A percentile compares a stretch with the other conserved stretches of the same genome.
These are phyloP conservation scores for Arthrinium puccinioides DNA, from an alignment of 2,329 filamentous ascomycete genomes.

Conservation along the genomic window DNA sequence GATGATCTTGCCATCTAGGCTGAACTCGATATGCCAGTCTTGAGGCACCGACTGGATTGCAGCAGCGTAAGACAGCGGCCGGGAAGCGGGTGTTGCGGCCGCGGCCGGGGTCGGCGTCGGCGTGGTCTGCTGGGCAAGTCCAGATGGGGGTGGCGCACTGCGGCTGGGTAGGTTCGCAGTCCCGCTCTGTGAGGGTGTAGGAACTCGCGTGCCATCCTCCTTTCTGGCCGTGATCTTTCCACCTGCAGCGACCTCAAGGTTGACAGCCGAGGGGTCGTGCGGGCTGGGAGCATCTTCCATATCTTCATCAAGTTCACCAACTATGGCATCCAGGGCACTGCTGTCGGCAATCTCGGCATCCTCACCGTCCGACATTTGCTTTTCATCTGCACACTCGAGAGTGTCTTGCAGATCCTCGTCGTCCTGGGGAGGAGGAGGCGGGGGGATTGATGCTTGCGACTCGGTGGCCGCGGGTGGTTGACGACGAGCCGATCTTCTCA, in stretches of 20 bases:
- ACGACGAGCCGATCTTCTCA: slow-evolving; percentile 58
- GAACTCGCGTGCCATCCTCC: slow-evolving; percentile 81
- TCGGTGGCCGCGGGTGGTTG: slow-evolving; percentile 42
- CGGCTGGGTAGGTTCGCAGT: slow-evolving; percentile 30
- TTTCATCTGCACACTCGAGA: slow-evolving; percentile 89
- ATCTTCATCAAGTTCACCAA: slow-evolving; percentile 85
- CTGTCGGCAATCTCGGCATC: slow-evolving; percentile 57
- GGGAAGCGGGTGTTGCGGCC: slow-evolving; percentile 30
- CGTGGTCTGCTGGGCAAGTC: slow-evolving; percentile 27
- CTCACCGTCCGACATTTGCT: slow-evolving; percentile 69
- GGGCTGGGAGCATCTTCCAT: slow-evolving; percentile 65
- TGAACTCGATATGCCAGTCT: slow-evolving; percentile 98
- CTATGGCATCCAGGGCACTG: slow-evolving; percentile 71
- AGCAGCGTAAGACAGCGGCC: slow-evolving; percentile 75
- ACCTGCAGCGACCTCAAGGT: slow-evolving; percentile 78
- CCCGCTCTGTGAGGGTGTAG: slow-evolving; percentile 64
- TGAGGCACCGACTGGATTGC: slow-evolving; percentile 74
- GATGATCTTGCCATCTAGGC: slow-evolving; percentile 74
- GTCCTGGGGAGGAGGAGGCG: slow-evolving; percentile 46
- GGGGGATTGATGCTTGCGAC: slow-evolving; percentile 39
- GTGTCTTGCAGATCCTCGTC: slow-evolving; percentile 60
- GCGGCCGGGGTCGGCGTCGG: slow-evolving; percentile 32
- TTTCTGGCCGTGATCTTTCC: slow-evolving; percentile 87
- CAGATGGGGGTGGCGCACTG: slow-evolving; percentile 25
- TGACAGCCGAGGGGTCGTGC: slow-evolving; percentile 74